Evolutionary conservation across 352 stramenopile genomes (phyloP).

Genomic region (Halophytophthora polymorphica): DNA sequence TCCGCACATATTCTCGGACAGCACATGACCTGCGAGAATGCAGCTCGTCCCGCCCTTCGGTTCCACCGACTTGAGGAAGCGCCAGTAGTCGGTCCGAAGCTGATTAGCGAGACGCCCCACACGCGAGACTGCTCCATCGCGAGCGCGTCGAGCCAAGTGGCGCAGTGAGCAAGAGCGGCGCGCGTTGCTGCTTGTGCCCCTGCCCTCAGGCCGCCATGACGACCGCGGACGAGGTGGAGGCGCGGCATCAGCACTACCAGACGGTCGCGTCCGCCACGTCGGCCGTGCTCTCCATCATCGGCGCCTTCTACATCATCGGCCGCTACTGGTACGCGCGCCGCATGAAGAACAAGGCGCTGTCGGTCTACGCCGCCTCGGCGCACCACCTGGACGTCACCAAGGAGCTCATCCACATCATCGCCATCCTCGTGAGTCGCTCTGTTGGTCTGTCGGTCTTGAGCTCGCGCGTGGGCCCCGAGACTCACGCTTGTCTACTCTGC

Average conservation of each 20-base stretch:
- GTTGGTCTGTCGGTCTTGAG: neutral
- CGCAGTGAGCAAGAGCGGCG: neutral
- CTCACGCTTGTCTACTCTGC: neutral
- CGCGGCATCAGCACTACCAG: slow-evolving; percentile 33
- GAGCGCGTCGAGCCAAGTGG: neutral
- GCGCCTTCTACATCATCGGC: slow-evolving; percentile 79
- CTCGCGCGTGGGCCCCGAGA: neutral
- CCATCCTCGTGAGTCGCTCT: slow-evolving; percentile 51
- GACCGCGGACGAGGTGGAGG: slow-evolving; percentile 10
- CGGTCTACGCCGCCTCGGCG: slow-evolving; percentile 32
- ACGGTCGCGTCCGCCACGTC: slow-evolving; percentile 61
- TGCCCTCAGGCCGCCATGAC: neutral
- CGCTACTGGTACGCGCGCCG: slow-evolving; percentile 75
- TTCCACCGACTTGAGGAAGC: too few relatives aligned
- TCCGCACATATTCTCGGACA: neutral
- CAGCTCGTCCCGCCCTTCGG: neutral
- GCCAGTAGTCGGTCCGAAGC: too few relatives aligned
- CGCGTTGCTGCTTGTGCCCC: neutral
- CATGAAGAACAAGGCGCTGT: slow-evolving; percentile 43
- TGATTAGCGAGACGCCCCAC: too few relatives aligned
- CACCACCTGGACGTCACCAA: slow-evolving; percentile 82
- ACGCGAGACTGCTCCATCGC: too few relatives aligned
- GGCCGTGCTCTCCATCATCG: slow-evolving; percentile 77
- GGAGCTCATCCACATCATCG: slow-evolving; percentile 83
- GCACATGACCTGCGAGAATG: neutral